Evolutionary conservation across 2,329 filamentous ascomycete genomes (phyloP).

Genomic region (Alternaria triticimaculans): DNA sequence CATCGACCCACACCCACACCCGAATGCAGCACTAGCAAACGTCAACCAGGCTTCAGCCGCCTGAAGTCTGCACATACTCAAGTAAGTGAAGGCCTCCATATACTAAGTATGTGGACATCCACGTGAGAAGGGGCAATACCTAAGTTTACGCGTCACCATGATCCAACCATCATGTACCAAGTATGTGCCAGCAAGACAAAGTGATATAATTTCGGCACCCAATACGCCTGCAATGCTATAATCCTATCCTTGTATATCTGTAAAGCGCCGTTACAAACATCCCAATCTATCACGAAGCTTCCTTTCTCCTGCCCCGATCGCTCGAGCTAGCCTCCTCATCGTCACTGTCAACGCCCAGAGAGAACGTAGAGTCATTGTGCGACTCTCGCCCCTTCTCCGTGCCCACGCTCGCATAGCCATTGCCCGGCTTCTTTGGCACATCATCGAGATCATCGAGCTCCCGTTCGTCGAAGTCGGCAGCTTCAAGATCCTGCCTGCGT

Average conservation of each 20-base stretch:
- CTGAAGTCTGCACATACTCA: not conserved
- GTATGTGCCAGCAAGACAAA: not conserved
- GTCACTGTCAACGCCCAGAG: slow-evolving; percentile 55
- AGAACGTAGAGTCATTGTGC: slow-evolving; percentile 53
- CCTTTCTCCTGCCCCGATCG: slow-evolving; percentile 40
- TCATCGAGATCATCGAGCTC: slow-evolving; percentile 63
- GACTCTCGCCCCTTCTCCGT: slow-evolving; percentile 40
- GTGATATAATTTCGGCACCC: not conserved
- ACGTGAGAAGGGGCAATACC: not conserved
- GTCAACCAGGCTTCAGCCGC: not conserved
- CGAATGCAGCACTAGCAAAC: slow-evolving; percentile 10
- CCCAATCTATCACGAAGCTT: slow-evolving; percentile 26
- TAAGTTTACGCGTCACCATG: not conserved
- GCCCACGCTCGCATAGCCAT: slow-evolving; percentile 30
- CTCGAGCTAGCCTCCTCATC: slow-evolving; percentile 45
- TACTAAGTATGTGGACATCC: not conserved
- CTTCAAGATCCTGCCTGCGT: slow-evolving; percentile 61
- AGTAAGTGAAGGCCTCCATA: not conserved
- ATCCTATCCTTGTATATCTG: not conserved
- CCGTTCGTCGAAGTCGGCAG: slow-evolving; percentile 67
- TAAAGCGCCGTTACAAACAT: not conserved
- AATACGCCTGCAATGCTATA: not conserved
- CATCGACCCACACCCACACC: not conserved
- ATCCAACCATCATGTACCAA: not conserved
- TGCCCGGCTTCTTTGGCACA: slow-evolving; percentile 28